Evolutionary conservation across 2,329 filamentous ascomycete species (phyloP), one percentile per base, ranked within the genome.

Genomic region (Cladophialophora bantiana): DNA sequence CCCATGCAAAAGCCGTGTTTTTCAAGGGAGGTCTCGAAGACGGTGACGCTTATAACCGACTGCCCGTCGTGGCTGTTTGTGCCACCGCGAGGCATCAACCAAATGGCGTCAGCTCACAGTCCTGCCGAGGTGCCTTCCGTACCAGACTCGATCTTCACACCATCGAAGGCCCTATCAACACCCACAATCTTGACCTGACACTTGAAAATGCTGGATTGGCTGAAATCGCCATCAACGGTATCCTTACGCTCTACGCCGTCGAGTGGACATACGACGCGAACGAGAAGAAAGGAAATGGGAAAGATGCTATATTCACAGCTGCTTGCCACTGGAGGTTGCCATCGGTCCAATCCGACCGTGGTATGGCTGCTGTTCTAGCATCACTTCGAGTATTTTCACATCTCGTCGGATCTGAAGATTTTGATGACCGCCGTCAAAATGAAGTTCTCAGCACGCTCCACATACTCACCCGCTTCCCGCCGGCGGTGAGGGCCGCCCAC

Each of bases 341-440:
- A 10, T 35, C 34, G 26, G 40, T 34, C 34, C 42, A 64, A 26
- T 75, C 73, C 1, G 69, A 75, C 6, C 76, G 77, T 36, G 77
- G 76, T 26, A 71, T 75, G 3, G 75, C 77, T 7, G 76, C 77
- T 63, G 73, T 78, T 35, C 71, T 80, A 2, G 77, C 77, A 9
- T 74, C 76, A 3, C 66, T 79, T 31, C 72, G 77, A 20, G 73
- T 79, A 4, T 77, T 78, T 53, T 60, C 70, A 7, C 53, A 73
- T 36, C 69, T 72, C 12, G 64, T 70, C 35, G 65, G 45, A 34
- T 26, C 63, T 15, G 52, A 67, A 53, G 64, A 71, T 18, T 66
- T 68, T 67, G 71, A 73, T 63, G 42, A 70, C 58, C 32, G 60
- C 66, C 35, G 68, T 71, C 65, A 76, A 72, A 69, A 78, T 64